phyloP scores from a whole-genome alignment of 2,329 filamentous ascomycete species.

The Pyricularia grisea region DNA sequence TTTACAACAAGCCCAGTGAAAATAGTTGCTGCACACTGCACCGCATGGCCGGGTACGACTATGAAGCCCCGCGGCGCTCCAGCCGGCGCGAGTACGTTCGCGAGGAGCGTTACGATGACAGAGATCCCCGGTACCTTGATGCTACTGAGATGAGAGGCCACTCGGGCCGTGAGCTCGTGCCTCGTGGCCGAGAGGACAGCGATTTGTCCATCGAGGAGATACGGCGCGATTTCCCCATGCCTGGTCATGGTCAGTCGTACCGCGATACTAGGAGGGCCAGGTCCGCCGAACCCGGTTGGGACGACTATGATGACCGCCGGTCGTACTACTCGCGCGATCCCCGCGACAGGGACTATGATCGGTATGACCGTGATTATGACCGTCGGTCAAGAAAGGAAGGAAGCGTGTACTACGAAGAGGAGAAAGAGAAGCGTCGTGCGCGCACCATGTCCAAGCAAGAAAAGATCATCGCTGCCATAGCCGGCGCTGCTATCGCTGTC shows the following conservation, averaged over 20 bases:
- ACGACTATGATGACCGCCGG: conserved; percentile 43
- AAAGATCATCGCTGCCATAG: conserved; percentile 57
- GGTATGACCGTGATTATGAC: conserved; percentile 33
- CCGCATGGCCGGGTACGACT: conserved; percentile 42
- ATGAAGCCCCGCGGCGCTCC: conserved; percentile 30
- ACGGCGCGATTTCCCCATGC: conserved; percentile 73
- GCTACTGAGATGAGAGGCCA: conserved; percentile 37
- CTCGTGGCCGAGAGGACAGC: conserved; percentile 60
- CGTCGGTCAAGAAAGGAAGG: conserved; percentile 43
- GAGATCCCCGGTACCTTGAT: conserved; percentile 44
- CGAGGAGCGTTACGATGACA: conserved; percentile 41
- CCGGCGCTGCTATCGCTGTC: conserved; percentile 54
- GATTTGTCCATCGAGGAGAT: conserved; percentile 73
- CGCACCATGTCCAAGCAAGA: conserved; percentile 52
- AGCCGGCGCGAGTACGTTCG: conserved; percentile 34
- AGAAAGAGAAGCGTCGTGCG: conserved; percentile 43
- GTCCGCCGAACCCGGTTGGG: conserved; percentile 54
- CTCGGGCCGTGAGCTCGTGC: conserved; percentile 43
- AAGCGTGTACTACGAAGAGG: conserved; percentile 43
- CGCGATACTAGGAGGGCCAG: conserved; percentile 49
- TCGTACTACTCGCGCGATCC: conserved; percentile 20
- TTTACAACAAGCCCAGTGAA: background rate
- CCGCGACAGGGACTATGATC: conserved; percentile 32
- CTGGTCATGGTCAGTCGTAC: conserved; percentile 33
- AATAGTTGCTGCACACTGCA: background rate